phyloP scores from a whole-genome alignment of 2,329 filamentous ascomycete species.

The Graphilbum sp. region DNA sequence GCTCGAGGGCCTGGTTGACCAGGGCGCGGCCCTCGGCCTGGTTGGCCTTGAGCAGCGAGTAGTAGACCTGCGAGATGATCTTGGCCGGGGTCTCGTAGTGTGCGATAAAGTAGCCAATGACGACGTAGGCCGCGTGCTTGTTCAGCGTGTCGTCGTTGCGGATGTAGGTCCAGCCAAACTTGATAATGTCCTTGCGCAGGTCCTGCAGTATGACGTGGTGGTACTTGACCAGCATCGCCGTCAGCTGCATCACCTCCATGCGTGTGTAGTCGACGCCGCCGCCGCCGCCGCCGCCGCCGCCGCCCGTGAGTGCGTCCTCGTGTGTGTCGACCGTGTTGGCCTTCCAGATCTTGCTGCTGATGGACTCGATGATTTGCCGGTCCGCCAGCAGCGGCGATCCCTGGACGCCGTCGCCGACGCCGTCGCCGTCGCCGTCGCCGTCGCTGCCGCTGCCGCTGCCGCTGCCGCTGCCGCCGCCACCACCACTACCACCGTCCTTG shows the following conservation, averaged over 20 bases:
- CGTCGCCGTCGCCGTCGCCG: conserved; percentile 23
- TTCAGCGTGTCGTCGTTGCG: conserved; percentile 97
- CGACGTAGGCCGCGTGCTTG: conserved; percentile 93
- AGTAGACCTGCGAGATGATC: conserved; percentile 90
- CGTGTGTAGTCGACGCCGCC: conserved; percentile 90
- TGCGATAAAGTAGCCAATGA: conserved; percentile 94
- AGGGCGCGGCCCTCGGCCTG: conserved; percentile 86
- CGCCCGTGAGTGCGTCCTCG: conserved; percentile 68
- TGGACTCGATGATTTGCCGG: conserved; percentile 69
- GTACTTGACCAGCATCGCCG: conserved; percentile 89
- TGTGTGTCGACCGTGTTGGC: conserved; percentile 65
- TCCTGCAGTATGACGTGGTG: conserved; percentile 79
- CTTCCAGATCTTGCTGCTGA: conserved; percentile 89
- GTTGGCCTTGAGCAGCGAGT: conserved; percentile 77
- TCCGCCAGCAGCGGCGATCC: conserved; percentile 61
- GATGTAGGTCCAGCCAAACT: conserved; percentile 98
- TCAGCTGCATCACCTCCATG: conserved; percentile 90
- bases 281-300: too few relatives aligned
- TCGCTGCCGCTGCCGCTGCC: too few relatives aligned
- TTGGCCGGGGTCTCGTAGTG: conserved; percentile 93
- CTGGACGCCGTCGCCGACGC: conserved; percentile 28
- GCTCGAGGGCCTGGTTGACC: conserved; percentile 84
- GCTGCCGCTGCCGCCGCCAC: conserved; percentile 33
- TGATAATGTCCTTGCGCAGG: conserved; percentile 92
- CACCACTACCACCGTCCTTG: too few relatives aligned